A percentile compares a stretch with the other conserved stretches of the same genome.
Evolutionary conservation across 2,329 filamentous ascomycete species (phyloP).

Genomic region (Colletotrichum noveboracense): DNA sequence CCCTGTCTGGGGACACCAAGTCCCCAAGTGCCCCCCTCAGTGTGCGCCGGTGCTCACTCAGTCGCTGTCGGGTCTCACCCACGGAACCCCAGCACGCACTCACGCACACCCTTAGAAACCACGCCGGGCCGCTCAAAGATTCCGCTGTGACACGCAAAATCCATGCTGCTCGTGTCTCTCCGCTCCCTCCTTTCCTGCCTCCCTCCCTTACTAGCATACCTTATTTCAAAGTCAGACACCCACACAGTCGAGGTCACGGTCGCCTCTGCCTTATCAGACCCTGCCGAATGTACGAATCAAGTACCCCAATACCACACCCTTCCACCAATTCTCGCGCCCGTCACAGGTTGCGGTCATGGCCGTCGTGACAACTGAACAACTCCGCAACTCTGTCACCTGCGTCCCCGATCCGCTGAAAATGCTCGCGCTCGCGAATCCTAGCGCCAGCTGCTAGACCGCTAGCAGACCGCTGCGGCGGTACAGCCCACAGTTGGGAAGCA

Average conservation of each 20-base stretch:
- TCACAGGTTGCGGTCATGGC: slow-evolving; percentile 1
- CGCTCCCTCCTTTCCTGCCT: not conserved
- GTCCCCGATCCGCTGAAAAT: not conserved
- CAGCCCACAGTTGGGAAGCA: not conserved
- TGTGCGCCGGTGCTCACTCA: not conserved
- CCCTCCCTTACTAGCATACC: not conserved
- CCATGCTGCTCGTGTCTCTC: not conserved
- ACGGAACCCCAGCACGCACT: not conserved
- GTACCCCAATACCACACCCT: slow-evolving; percentile 15
- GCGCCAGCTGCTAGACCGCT: not conserved
- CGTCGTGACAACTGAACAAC: slow-evolving; percentile 9
- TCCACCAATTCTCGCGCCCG: slow-evolving; percentile 5
- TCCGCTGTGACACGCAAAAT: not conserved
- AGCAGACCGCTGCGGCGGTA: slow-evolving; percentile 5
- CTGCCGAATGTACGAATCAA: not conserved
- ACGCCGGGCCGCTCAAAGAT: not conserved
- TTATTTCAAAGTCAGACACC: not conserved
- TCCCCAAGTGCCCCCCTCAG: not conserved
- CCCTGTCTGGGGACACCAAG: not conserved
- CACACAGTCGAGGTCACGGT: not conserved
- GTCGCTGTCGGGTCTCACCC: not conserved
- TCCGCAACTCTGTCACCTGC: slow-evolving; percentile 11
- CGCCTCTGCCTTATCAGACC: not conserved
- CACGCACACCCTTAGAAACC: not conserved
- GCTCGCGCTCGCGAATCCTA: not conserved